Evolutionary conservation across 1,284 basidiomycete species (phyloP), one percentile per base, ranked within the genome.

Genomic region (Peniophora sp.): DNA sequence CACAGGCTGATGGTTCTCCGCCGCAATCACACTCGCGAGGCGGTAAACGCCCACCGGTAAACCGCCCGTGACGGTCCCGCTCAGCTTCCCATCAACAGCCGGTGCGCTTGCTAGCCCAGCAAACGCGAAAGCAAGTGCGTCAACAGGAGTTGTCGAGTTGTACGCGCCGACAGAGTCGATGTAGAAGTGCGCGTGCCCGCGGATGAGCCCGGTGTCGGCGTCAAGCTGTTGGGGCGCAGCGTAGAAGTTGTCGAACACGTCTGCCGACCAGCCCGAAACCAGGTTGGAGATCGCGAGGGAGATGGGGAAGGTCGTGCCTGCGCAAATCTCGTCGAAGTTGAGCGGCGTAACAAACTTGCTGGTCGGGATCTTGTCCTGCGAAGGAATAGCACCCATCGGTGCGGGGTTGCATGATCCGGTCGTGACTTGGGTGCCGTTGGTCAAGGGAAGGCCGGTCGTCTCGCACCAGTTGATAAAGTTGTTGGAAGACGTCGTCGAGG

Each of bases 321-420:
- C 70, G 43, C 65, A 51, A 54, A 85, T 54, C 5, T 64, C 73
- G 44, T 52, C 74, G 45, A 72, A 62, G 64, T 82, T 81, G 48
- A 55, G 58, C 2, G 80, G 80, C 61, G 58, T 66, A 22, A 62
- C 49, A 63, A 83, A 83, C 63, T 83, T 83, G 56, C 67, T 62
- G 6, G 75, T 72, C 2, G 79, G 79, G 72, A 79, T 78, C 54
- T 70, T 74, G 24, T 59, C 54, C 41, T 64, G 65, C 1, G 73
- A 61, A n/a, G 77, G 70, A 55, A 81, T 74, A 24, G 66, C 52
- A 53, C 78, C 78, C 71, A 78, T 78, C 9, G 77, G 76, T 10
- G 73, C 70, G 17, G 74, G 70, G 66, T 83, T 84, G 65, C 81
- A 85, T 17, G 79, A 83, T 22, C 82, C 81, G 17, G 64, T 64